These are phyloP conservation scores for Ophiostoma populinum DNA, from an alignment of 2,329 filamentous ascomycete genomes.

Conservation along the genomic window DNA sequence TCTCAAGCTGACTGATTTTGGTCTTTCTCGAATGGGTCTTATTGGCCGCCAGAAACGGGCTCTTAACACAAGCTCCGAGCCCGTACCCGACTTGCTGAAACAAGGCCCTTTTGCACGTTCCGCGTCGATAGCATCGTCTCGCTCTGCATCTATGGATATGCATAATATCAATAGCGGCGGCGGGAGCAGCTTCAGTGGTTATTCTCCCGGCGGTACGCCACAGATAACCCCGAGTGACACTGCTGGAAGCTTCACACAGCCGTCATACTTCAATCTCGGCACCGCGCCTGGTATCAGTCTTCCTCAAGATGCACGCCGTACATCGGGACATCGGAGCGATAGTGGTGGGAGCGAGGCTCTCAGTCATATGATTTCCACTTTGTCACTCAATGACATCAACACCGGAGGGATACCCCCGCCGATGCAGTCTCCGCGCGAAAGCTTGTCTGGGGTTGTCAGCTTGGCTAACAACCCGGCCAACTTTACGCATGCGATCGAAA, in stretches of 20 bases:
- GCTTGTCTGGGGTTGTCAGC: no score
- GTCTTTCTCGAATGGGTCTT: conserved; percentile 89
- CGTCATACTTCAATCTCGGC: conserved; percentile 75
- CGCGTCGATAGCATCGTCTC: conserved; percentile 71
- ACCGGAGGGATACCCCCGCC: conserved; percentile 23
- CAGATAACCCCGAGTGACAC: conserved; percentile 65
- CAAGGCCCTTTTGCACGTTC: conserved; percentile 79
- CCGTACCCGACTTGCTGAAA: conserved; percentile 83
- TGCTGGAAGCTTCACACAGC: conserved; percentile 51
- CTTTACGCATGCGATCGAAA: no score
- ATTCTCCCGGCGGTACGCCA: conserved; percentile 72
- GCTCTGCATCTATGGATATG: conserved; percentile 85
- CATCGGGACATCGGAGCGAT: conserved; percentile 76
- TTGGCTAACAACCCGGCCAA: conserved; percentile 61
- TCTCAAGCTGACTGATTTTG: conserved; percentile 93
- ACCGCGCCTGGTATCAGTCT: conserved; percentile 28
- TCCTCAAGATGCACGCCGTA: conserved; percentile 42
- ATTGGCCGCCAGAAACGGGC: conserved; percentile 93
- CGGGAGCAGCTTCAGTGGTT: conserved; percentile 25
- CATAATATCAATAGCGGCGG: conserved; percentile 26
- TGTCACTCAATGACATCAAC: conserved; percentile 52
- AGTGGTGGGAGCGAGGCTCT: conserved; percentile 81
- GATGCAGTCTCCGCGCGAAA: conserved; percentile 33
- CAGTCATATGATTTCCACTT: conserved; percentile 62
- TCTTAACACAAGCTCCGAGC: conserved; percentile 59